Evolutionary conservation across 2,329 filamentous ascomycete species (phyloP), one percentile per base, ranked within the genome.

Genomic region (Teratosphaeriaceae sp.): DNA sequence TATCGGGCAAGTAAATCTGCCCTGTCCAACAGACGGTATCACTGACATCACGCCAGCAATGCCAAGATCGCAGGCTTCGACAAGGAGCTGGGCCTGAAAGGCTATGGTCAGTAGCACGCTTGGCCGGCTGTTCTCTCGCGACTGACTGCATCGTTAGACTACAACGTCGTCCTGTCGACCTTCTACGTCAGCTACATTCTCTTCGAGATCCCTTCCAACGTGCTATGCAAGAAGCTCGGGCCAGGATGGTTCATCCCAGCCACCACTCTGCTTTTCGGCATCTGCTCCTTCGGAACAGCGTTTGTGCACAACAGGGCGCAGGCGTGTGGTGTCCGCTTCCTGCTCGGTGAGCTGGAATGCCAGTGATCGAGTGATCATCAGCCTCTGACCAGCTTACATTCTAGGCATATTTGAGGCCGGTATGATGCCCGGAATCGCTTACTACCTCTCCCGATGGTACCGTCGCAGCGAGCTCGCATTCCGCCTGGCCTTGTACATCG

Each of bases 131-230:
- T 8, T 22, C 19, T 22, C 19, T 8, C 34, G 11, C 9, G 9
- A 19, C 34, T 37, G 5, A 24, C 31, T 12, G 15, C 18, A 3
- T n/a, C 4, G 15, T 8, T 8, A 35, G 50, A 57, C 38, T 88
- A 85, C 67, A 88, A 87, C 56, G 64, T 65, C 20, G 68, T 85
- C 2, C 70, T 88, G 2, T 80, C 80, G 11, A 59, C 80, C 49
- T 87, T 87, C 65, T 87, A 84, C 62, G 71, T 88, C 57, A 78
- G 77, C 6, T 88, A 88, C 62, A 85, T 86, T 53, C 20, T 86
- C 37, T 84, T 84, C 51, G 78, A 86, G 60, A 82, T 88, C 31
- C 83, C 84, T 0, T 72, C 71, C 43, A 87, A 80, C 49, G 72
- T 87, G 46, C 62, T 71, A 15, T 86, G 82, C 69, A 88, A 87